These are phyloP conservation scores for Fusarium anguioides DNA, from an alignment of 2,329 filamentous ascomycete genomes.

Conservation along the genomic window DNA sequence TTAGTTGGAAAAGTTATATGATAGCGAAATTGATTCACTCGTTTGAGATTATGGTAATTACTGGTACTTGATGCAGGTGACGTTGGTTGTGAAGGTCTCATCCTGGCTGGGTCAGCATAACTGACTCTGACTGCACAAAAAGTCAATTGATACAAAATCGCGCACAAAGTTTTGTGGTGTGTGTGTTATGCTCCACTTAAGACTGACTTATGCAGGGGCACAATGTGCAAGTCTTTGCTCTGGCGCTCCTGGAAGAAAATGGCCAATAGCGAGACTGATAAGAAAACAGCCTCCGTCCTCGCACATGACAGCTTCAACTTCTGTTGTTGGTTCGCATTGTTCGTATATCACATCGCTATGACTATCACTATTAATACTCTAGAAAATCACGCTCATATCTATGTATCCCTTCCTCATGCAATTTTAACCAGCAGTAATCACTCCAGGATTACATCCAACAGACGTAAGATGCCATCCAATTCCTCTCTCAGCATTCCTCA, in stretches of 20 bases:
- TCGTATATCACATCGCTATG: neutral
- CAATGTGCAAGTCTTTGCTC: neutral
- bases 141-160: too few relatives aligned
- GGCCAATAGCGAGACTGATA: neutral
- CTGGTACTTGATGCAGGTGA: neutral
- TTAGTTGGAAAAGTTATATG: neutral
- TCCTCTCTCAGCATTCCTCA: slow-evolving; percentile 38
- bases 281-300: neutral
- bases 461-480: slow-evolving; percentile 36
- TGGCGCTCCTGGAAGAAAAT: neutral
- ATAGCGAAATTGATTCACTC: neutral
- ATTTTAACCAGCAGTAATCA: neutral
- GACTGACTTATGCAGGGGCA: neutral
- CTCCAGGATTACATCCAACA: slow-evolving; percentile 18
- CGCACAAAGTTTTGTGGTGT: slow-evolving; percentile 1
- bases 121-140: neutral
- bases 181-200: neutral
- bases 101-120: neutral
- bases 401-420: neutral
- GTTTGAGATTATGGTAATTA: neutral
- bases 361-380: too few relatives aligned
- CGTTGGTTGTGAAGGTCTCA: too few relatives aligned
- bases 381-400: too few relatives aligned
- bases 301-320: neutral
- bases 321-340: neutral